These are phyloP conservation scores for Gracilaria vermiculophylla DNA, from an alignment of 23 red algal genomes.

Conservation along the genomic window DNA sequence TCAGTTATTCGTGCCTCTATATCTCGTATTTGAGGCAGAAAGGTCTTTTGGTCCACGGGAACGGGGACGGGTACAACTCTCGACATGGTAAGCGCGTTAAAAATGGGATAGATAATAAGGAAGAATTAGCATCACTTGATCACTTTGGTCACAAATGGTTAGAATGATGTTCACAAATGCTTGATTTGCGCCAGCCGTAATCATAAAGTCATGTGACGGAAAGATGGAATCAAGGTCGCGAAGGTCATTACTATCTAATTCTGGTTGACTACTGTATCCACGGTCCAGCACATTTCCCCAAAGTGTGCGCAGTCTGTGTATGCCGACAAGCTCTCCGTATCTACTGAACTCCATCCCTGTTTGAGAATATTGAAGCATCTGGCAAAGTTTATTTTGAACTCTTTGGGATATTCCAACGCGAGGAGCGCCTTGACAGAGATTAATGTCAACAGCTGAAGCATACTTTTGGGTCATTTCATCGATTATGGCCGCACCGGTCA, in stretches of 20 bases:
- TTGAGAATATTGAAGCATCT: not conserved
- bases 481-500: not conserved
- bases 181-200: slow-evolving; percentile 49
- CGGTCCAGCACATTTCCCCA: not conserved
- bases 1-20: slow-evolving; percentile 4
- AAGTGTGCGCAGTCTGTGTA: not conserved
- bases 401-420: not conserved
- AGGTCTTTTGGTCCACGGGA: not conserved
- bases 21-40: slow-evolving; percentile 31
- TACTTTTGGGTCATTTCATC: not conserved
- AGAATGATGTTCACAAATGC: slow-evolving; percentile 34
- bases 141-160: slow-evolving; percentile 32
- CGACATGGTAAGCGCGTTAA: slow-evolving; percentile 10
- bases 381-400: not conserved
- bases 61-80: not conserved
- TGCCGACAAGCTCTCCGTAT: not conserved
- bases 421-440: slow-evolving; percentile 7
- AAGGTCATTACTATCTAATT: not conserved
- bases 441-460: not conserved
- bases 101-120: slow-evolving; percentile 88
- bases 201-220: slow-evolving; percentile 28
- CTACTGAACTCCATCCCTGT: not conserved
- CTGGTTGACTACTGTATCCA: not conserved
- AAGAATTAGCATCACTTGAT: slow-evolving; percentile 66
- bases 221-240: not conserved